Evolutionary conservation across 352 stramenopile species (phyloP), one percentile per base, ranked within the genome.

Genomic region (Pythium aristosporum): DNA sequence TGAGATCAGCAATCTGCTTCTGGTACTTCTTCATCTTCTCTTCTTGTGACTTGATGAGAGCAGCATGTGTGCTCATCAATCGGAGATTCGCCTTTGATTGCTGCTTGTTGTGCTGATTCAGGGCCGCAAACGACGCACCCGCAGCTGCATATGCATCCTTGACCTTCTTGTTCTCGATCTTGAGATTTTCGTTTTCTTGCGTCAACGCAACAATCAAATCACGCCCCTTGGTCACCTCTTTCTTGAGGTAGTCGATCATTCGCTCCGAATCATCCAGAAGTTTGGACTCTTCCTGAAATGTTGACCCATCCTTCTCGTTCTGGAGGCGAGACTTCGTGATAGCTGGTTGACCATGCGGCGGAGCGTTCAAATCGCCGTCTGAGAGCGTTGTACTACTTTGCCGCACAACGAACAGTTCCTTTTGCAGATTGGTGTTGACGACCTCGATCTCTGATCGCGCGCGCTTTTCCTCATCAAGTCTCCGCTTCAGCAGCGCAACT

Each of bases 41-140:
- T 52, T 95, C 86, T 58, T 95, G 86, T 5, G 82, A 92, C 71
- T 93, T 93, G 62, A 93, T 93, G 23, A 95, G 63, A 32, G 84
- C 82, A 44, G 82, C 83, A 63, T 95, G 87, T 2, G 87, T 95
- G 53, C 82, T 94, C 77, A 96, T 91, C 65, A 97, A 73, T 7
- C 93, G 85, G n/a, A 91, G 57, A 50, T 97, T 98, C 0, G 87
- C 88, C 64, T 96, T 96, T n/a, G 86, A 97, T 41, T 97, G 83
- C 59, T 97, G 90, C 62, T 98, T 98, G 59, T 96, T 96, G 71
- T 97, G 91, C 75, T 98, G 89, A 59, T 97, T 98, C 2, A 98
- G 73, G 12, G 91, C 88, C 15, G 88, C 85, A 65, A 98, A 98
- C 5, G 90, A 97, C 47, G 87, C 88, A n/a, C 89, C 87, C 6